Evolutionary conservation across 202 grass and related monocot species (phyloP), one percentile per base, ranked within the genome.

Genomic region (Miscanthus sacchariflorus): DNA sequence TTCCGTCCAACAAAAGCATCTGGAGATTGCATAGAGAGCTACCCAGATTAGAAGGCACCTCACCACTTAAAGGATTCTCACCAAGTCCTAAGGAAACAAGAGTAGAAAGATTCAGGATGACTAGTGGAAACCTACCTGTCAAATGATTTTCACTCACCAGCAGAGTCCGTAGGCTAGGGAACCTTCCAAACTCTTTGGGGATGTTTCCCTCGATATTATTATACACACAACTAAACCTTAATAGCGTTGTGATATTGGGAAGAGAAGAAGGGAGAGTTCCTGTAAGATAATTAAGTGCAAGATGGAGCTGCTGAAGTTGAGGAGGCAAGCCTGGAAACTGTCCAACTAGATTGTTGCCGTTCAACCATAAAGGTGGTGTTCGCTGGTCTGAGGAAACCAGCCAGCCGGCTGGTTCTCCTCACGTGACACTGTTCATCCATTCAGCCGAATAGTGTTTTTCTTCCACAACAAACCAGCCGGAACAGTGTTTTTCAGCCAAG

Each of bases 41-140:
- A 42, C 89, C 80, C 0, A 91, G 25, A 40, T 83, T 6, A 15
- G 18, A 5, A 11, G 89, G 80, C 13, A 91, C 11, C 23, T 71
- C 76, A 15, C 79, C 67, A 9, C 21, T 21, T 7, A 91, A 70
- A 28, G 5, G 63, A 39, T 91, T 91, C 9, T 0, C 8, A 15
- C 0, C 7, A 19, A 92, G 59, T 46, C 28, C 14, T 1, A 92
- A 5, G 9, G 2, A 1, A 7, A 9, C 6, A 12, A 89, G 73
- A 28, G 83, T 85, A 4, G 90, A 86, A 12, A 92, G 28, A 49
- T 89, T 92, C 63, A 74, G 65, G 19, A 92, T 43, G 54, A 81
- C 72, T 25, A 23, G 39, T 39, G 90, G 90, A 68, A 91, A 84
- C 8, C 5, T 58, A 43, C 89, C 89, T 39, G 19, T 13, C 13